Evolutionary conservation across 139 green algal species (phyloP), one percentile per base, ranked within the genome.

Genomic region (Microglena sp.): DNA sequence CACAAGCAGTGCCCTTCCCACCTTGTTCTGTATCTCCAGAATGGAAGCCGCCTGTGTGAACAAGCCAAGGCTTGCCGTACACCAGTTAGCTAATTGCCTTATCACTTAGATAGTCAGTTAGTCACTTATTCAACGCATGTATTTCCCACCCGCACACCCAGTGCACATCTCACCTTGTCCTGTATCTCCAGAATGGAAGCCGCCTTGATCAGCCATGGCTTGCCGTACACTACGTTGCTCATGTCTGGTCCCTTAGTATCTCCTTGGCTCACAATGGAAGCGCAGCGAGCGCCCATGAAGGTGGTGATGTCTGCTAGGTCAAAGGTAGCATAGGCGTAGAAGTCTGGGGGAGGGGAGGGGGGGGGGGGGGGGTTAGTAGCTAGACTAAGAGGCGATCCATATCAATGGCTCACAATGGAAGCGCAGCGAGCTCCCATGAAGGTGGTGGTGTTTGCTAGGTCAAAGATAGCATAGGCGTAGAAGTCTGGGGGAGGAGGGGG

Each of bases 261-360:
- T 57, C 57, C 70, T 22, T 50, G 32, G 3, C 50, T 55, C 57
- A 75, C 27, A 11, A 75, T 45, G 55, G 36, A 65, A 2, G 62
- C 69, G 55, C 69, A 75, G 54, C 56, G 45, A 24, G 62, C 61
- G 33, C 33, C 27, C 26, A 5, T 27, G 62, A 75, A 75, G 26
- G 69, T 70, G 32, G 62, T 75, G 15, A 75, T 36, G 43, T 75
- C 69, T 15, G 26, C 45, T 30, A 75, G 66, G 69, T 75, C 69
- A 28, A 75, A 70, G 5, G 55, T 70, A 55, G 69, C 69, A 28
- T 75, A 75, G 24, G 69, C 69, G 40, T 50, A 50, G 40, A 50
- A 50, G 64, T 63, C 70, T 60, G 46, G n/a, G n/a, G n/a, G n/a
- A n/a, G n/a, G n/a, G n/a, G n/a, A n/a, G n/a, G n/a, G n/a, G n/a